Base-by-base conservation (phyloP, 2,329 filamentous ascomycete genomes). In the Hirsutella rhossiliensis region DNA sequence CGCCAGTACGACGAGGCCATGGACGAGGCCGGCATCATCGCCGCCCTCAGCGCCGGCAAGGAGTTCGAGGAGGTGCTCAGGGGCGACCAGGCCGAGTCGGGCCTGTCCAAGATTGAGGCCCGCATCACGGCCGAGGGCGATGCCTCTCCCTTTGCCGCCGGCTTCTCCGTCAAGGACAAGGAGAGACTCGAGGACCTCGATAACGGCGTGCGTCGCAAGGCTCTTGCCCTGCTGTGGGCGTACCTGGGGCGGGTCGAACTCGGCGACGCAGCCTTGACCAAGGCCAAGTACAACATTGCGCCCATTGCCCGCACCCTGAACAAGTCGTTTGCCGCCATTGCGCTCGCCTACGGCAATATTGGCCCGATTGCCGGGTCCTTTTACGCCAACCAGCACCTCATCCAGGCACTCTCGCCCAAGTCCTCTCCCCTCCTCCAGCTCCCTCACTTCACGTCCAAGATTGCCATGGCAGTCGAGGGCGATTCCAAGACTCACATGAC, bases 201-300 rank as follows among this genome's bases (percentile, higher is more conserved):
- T 41, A 83, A 84, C 52, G 80, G 82, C 34, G 75, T 79, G 20
- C 82, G 86, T 52, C 77, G 92, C 57, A 97, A 97, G 72, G 82
- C 87, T 8, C 72, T 97, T 38, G 87, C 84, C 42, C 73, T 98
- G 45, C 72, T 98, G 15, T 98, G 94, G 92, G 89, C 92, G 37
- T 97, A 98, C 61, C 76, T 97, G 40, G 87, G 86, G 48, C 84
- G 92, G 40, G 72, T 94, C 44, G 87, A 95, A 56, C 76, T 98
- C 20, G 82, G 84, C 38, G 88, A 95, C 56, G 63, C 76, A 43
- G 72, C 75, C 29, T 72, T 96, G 43, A 83, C 94, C 56, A 80
- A 81, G 60, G 80, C 89, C 62, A 98, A 97, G 68, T 88, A 84
- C 60, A 83, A 92, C 61, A 80, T 92, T 48, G 89, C 87, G 18